Evolutionary conservation across 1,284 basidiomycete genomes (phyloP), one percentile per base, ranked within the genome.

Genomic region (Singerocomus inundabilis): DNA sequence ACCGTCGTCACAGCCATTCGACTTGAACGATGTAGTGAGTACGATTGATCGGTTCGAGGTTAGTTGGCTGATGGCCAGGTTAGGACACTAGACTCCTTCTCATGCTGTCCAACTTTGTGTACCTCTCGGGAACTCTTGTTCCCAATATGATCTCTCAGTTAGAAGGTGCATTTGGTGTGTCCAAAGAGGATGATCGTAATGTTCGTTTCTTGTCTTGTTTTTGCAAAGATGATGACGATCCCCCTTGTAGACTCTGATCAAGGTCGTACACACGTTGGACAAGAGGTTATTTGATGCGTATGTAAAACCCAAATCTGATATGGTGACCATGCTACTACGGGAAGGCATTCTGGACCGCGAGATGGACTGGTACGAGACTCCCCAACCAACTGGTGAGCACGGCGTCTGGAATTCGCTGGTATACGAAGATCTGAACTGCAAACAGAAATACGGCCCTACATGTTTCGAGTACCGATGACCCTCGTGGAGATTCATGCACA

Each of bases 401-500:
- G 13, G 15, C 13, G 3, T 29, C 45, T 34, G 24, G 29, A 31
- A 15, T 31, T 31, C n/a, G 31, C 6, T 26, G 25, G 33, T 40
- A 35, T 12, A 11, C n/a, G 28, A 32, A 1, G 33, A 9, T 36
- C 36, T 49, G 40, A 59, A 44, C 40, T 16, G 6, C 24, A 7
- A 32, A 32, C 67, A 94, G 94, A 95, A 70, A 93, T 99, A 50
- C 85, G 96, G 48, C 80, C 91, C 18, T 99, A 97, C 70, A 91
- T 99, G 79, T 97, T 91, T 72, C 86, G 92, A 62, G 82, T 85
- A 8, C 76, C 98, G 46, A 83, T 98, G 67, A 83, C 82, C 62
- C 80, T 99, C 39, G 97, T 99, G 38, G 83, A 89, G 49, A 84
- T 96, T 6, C 97, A 99, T 69, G 90, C 95, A 4, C 91, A 96